Percentiles rank a stretch among this genome's conserved stretches.
phyloP scores from a whole-genome alignment of 2,329 filamentous ascomycete genomes.

The Xylaria polymorpha region DNA sequence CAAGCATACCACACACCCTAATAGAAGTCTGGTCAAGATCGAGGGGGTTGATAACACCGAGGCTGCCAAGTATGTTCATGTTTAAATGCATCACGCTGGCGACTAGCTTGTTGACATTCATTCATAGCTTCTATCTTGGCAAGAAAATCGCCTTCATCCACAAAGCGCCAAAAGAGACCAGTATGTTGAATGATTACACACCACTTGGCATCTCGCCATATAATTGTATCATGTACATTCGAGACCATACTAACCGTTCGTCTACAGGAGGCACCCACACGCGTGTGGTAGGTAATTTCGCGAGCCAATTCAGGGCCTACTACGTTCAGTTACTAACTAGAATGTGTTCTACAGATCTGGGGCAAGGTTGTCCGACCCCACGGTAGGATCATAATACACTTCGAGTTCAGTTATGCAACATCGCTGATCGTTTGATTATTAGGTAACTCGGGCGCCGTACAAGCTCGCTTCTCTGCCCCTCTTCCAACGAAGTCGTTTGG shows the following conservation, averaged over 20 bases:
- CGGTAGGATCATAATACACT: conserved; percentile 27
- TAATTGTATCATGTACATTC: not conserved
- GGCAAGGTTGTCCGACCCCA: conserved; percentile 37
- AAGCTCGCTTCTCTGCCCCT: conserved; percentile 37
- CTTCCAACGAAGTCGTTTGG: conserved; percentile 39
- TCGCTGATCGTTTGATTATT: conserved; percentile 12
- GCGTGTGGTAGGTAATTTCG: conserved; percentile 32
- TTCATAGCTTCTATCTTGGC: conserved; percentile 36
- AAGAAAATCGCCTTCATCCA: conserved; percentile 39
- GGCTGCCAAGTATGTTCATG: conserved; percentile 35
- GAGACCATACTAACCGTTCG: conserved; percentile 16
- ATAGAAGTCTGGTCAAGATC: conserved; percentile 37
- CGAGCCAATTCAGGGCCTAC: not conserved
- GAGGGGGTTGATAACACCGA: conserved; percentile 35
- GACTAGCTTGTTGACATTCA: conserved; percentile 21
- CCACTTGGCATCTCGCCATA: not conserved
- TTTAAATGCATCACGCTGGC: conserved; percentile 1
- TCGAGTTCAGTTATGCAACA: not conserved
- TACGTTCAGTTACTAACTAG: conserved; percentile 15
- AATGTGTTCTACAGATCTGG: conserved; percentile 31
- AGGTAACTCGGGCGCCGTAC: conserved; percentile 38
- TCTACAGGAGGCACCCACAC: conserved; percentile 35
- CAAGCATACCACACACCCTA: conserved; percentile 35
- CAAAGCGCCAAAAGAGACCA: conserved; percentile 36
- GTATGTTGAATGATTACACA: conserved; percentile 20